A percentile compares a stretch with the other conserved stretches of the same genome.
Evolutionary conservation across 306 rosid species (phyloP).

Genomic region (Gastrolobium villosum): DNA sequence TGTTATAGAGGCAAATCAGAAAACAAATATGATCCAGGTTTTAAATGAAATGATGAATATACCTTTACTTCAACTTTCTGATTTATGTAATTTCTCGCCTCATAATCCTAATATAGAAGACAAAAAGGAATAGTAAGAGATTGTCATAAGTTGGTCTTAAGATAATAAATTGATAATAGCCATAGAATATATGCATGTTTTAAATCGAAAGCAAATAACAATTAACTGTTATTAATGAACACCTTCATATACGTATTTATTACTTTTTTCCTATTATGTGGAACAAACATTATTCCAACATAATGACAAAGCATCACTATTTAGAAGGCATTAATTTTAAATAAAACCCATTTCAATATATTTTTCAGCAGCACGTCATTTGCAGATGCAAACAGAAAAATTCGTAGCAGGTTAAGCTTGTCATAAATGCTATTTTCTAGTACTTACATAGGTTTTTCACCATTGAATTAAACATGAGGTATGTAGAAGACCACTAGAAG

Average conservation of each 20-base stretch:
- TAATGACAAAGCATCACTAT: constrained; percentile 9
- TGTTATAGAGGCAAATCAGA: constrained; percentile 24
- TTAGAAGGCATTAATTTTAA: neutral
- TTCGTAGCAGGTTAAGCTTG: neutral
- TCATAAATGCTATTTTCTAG: constrained; percentile 12
- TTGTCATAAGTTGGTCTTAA: neutral
- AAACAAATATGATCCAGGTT: constrained; percentile 42
- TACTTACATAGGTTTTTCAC: constrained; percentile 20
- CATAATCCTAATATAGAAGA: constrained; percentile 69
- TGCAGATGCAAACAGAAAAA: constrained; percentile 29
- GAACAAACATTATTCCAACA: constrained; percentile 18
- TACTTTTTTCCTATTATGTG: constrained; percentile 1
- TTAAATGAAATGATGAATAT: constrained; percentile 45
- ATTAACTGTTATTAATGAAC: constrained; percentile 35
- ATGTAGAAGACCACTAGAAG: neutral
- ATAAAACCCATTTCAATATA: constrained; percentile 23
- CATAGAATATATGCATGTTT: constrained; percentile 20
- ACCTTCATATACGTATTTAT: neutral
- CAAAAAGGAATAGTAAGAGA: constrained; percentile 24
- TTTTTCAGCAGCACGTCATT: neutral
- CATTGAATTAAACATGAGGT: neutral
- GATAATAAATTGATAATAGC: constrained; percentile 16
- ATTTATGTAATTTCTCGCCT: constrained; percentile 82
- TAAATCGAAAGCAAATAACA: constrained; percentile 27
- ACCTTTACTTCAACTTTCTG: constrained; percentile 92